A percentile compares a stretch with the other conserved stretches of the same genome.
These are phyloP conservation scores for Aspergillus arachidicola DNA, from an alignment of 2,329 filamentous ascomycete genomes.

Conservation along the genomic window DNA sequence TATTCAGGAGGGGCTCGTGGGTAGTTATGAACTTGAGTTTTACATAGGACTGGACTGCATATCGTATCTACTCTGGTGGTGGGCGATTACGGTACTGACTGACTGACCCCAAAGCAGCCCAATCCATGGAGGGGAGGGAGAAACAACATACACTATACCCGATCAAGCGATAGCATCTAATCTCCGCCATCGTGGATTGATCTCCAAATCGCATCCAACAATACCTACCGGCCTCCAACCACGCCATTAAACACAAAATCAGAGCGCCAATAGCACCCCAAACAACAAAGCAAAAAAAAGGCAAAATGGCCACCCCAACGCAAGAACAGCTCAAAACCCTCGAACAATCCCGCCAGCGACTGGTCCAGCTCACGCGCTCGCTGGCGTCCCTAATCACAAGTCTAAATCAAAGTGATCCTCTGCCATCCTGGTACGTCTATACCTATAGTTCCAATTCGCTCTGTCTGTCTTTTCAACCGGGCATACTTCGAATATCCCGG, in stretches of 20 bases:
- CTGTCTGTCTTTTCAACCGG: neutral
- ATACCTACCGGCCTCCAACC: neutral
- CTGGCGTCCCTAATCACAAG: slow-evolving; percentile 66
- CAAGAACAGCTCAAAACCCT: slow-evolving; percentile 61
- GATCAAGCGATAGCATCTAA: neutral
- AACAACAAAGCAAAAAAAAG: neutral
- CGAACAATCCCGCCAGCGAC: slow-evolving; percentile 69
- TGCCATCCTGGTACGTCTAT: slow-evolving; percentile 66
- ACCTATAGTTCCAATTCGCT: neutral
- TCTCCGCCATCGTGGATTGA: neutral
- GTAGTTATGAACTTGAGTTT: neutral
- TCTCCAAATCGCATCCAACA: slow-evolving; percentile 1
- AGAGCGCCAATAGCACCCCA: neutral
- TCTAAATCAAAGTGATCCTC: slow-evolving; percentile 63
- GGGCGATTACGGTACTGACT: no score
- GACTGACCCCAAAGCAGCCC: no score
- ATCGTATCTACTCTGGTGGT: no score
- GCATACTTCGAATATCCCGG: no score
- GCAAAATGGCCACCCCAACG: slow-evolving; percentile 40
- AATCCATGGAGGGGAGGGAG: neutral
- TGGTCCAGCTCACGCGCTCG: slow-evolving; percentile 69
- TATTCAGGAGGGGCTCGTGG: neutral
- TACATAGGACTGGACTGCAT: no score
- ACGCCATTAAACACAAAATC: neutral
- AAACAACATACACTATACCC: neutral